Evolutionary conservation across 257 asterid species (phyloP).

Genomic region (Pogostemon cablin): DNA sequence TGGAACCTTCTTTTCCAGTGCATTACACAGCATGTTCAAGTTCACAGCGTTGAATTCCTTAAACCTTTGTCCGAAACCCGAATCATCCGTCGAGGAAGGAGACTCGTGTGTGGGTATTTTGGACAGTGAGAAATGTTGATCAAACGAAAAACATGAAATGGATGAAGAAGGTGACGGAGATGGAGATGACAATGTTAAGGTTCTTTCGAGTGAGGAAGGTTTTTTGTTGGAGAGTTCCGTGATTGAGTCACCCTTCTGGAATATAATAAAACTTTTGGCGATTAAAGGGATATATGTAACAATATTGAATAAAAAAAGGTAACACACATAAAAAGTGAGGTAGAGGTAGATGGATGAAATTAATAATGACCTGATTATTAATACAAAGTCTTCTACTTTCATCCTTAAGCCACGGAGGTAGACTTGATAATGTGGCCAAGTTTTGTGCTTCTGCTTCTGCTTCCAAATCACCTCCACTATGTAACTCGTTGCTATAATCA

Average conservation of each 20-base stretch:
- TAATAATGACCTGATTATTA: conserved; percentile 47
- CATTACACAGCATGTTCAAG: conserved; percentile 54
- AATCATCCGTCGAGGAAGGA: conserved; percentile 52
- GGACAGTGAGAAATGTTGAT: conserved; percentile 32
- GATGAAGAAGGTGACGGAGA: conserved; percentile 59
- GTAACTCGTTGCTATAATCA: conserved; percentile 14
- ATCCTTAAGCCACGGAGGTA: conserved; percentile 77
- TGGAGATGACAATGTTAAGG: conserved; percentile 47
- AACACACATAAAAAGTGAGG: not conserved
- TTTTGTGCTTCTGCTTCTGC: conserved; percentile 37
- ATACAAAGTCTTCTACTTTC: conserved; percentile 44
- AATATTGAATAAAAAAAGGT: not conserved
- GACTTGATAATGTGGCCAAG: conserved; percentile 47
- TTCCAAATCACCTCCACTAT: conserved; percentile 32
- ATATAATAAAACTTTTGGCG: conserved; percentile 22
- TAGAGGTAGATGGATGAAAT: not conserved
- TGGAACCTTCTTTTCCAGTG: conserved; percentile 62
- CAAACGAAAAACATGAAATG: conserved; percentile 47
- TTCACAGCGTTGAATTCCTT: conserved; percentile 56
- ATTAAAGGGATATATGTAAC: not conserved
- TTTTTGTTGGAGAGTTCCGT: conserved; percentile 52
- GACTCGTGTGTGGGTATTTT: conserved; percentile 26
- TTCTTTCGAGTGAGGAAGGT: conserved; percentile 45
- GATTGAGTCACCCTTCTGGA: conserved; percentile 43
- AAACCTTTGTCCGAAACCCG: conserved; percentile 44